phyloP scores from a whole-genome alignment of 805 yeast genomes.

The Saccharomycopsis vini region DNA sequence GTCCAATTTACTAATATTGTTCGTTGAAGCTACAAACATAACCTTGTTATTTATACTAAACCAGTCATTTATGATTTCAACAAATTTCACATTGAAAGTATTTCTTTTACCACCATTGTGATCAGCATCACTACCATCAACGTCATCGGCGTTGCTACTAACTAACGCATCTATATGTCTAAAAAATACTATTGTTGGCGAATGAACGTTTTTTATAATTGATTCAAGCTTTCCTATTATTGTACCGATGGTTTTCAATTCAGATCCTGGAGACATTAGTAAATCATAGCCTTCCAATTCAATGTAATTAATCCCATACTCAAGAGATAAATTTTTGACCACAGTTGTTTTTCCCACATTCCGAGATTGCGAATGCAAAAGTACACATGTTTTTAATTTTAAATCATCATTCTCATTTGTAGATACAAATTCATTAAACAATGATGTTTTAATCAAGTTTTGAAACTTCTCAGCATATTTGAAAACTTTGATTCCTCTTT shows the following conservation, averaged over 20 bases:
- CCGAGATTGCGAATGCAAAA: constrained; percentile 60
- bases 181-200: constrained; percentile 45
- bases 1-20: constrained; percentile 60
- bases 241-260: constrained; percentile 68
- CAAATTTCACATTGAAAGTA: constrained; percentile 44
- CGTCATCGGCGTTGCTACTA: constrained; percentile 35
- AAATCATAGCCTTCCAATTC: constrained; percentile 65
- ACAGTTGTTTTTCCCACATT: constrained; percentile 74
- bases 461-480: constrained; percentile 42
- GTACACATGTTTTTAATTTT: constrained; percentile 48
- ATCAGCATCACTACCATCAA: neutral
- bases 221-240: constrained; percentile 71
- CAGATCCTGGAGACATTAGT: constrained; percentile 47
- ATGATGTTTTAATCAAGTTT: constrained; percentile 47
- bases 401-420: constrained; percentile 25
- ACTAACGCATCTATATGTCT: constrained; percentile 74
- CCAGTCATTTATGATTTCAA: constrained; percentile 48
- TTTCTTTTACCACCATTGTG: constrained; percentile 27
- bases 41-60: constrained; percentile 28
- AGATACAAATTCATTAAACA: constrained; percentile 24
- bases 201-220: constrained; percentile 35
- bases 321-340: constrained; percentile 43
- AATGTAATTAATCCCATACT: constrained; percentile 56
- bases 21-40: constrained; percentile 56
- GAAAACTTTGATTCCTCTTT: constrained; percentile 25